phyloP scores from a whole-genome alignment of 2,329 filamentous ascomycete genomes.

The Blumeriella jaapii region DNA sequence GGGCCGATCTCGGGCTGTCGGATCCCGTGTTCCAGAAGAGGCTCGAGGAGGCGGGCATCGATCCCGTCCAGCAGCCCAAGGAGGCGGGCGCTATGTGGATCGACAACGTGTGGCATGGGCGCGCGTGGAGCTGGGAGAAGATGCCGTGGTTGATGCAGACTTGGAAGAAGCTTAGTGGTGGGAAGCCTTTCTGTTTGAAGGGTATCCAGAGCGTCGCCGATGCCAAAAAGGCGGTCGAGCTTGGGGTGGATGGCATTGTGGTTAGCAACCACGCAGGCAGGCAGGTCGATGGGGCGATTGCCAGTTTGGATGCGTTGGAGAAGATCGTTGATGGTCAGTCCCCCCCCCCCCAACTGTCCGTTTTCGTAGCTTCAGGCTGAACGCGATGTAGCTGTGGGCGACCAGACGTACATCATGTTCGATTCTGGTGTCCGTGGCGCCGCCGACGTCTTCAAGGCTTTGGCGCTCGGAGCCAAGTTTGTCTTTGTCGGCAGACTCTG shows the following conservation, averaged over 20 bases:
- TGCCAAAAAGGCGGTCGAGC: constrained; percentile 43
- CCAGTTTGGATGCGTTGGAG: constrained; percentile 47
- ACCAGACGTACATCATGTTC: constrained; percentile 27
- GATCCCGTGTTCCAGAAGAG: constrained; percentile 48
- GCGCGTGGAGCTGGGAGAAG: constrained; percentile 51
- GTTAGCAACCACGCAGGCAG: constrained; percentile 47
- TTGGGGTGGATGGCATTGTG: constrained; percentile 49
- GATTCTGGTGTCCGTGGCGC: constrained; percentile 47
- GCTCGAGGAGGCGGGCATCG: constrained; percentile 39
- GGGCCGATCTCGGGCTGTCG: constrained; percentile 44
- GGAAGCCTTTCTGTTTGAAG: constrained; percentile 48
- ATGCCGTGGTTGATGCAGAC: constrained; percentile 47
- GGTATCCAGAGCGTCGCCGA: constrained; percentile 50
- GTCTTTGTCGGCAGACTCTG: constrained; percentile 50
- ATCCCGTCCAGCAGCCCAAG: constrained; percentile 38
- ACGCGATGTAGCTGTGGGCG: constrained; percentile 10
- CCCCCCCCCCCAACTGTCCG: background rate
- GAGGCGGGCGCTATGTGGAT: constrained; percentile 50
- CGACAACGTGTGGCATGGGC: constrained; percentile 51
- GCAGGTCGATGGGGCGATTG: constrained; percentile 37
- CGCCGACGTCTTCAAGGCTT: constrained; percentile 47
- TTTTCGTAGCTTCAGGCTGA: background rate
- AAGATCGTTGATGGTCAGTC: constrained; percentile 39
- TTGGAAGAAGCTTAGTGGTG: constrained; percentile 46
- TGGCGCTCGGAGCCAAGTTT: constrained; percentile 49